A percentile compares a stretch with the other conserved stretches of the same genome.
Evolutionary conservation across 148 eudicot genomes (phyloP).

Genomic region (Rhododendron henanense): DNA sequence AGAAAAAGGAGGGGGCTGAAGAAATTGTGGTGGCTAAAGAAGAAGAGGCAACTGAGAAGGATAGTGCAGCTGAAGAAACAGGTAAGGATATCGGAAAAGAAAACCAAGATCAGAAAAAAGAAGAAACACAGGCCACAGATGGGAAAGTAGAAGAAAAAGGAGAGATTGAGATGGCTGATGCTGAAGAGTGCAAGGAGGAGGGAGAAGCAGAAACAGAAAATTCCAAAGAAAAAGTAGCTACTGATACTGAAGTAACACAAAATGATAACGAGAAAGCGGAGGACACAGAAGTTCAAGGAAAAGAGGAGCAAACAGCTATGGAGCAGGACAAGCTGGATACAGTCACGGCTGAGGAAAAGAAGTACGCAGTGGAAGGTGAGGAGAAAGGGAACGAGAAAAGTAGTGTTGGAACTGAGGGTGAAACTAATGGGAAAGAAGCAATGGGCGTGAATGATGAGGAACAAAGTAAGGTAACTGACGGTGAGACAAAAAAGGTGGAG

Average conservation of each 20-base stretch:
- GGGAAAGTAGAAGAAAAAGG: constrained; percentile 20
- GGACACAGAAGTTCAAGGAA: constrained; percentile 15
- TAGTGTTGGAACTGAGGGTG: constrained; percentile 8
- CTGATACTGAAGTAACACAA: neutral
- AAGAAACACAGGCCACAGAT: constrained; percentile 8
- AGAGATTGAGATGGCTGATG: constrained; percentile 19
- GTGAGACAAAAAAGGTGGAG: constrained; percentile 16
- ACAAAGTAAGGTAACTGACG: constrained; percentile 11
- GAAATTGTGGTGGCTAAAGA: constrained; percentile 12
- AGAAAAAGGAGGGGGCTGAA: constrained; percentile 14
- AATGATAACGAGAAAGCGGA: constrained; percentile 8
- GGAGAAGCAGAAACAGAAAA: constrained; percentile 22
- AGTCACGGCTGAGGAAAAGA: constrained; percentile 21
- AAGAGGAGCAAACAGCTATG: constrained; percentile 14
- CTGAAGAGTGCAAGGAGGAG: constrained; percentile 25
- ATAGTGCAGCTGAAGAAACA: neutral
- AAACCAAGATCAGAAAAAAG: constrained; percentile 14
- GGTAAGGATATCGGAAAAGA: constrained; percentile 7
- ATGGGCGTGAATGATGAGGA: constrained; percentile 16
- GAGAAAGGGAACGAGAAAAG: constrained; percentile 24
- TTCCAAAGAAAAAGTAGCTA: constrained; percentile 3
- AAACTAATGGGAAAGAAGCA: constrained; percentile 20
- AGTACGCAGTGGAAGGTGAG: constrained; percentile 16
- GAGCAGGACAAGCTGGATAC: constrained; percentile 27
- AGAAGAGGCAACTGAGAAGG: neutral